Conservation (phyloP, 2,329 filamentous ascomycete species). For the Fusarium clavum region DNA sequence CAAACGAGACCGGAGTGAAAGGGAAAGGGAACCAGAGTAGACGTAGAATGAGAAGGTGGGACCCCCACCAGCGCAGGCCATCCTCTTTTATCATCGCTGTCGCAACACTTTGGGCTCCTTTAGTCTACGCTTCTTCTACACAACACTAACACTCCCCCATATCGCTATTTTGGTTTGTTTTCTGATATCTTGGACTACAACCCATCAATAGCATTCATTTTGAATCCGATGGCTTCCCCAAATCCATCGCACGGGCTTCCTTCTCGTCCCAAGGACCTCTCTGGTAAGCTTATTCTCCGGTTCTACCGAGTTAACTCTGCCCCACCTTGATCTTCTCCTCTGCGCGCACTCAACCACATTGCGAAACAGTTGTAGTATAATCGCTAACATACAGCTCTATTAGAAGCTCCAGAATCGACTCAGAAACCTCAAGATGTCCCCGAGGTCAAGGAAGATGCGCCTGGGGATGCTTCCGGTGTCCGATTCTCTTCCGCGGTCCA, state of each 20-base stretch:
- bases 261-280: conserved; percentile 33
- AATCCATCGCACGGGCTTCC: conserved; percentile 35
- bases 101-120: conserved; percentile 42
- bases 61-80: conserved; percentile 44
- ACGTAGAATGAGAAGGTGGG: conserved; percentile 21
- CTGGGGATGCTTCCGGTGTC: conserved; percentile 61
- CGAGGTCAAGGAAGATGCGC: conserved; percentile 12
- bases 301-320: conserved; percentile 42
- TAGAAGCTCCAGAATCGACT: conserved; percentile 25
- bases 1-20: conserved; percentile 21
- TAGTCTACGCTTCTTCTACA: conserved; percentile 36
- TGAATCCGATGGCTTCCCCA: conserved; percentile 38
- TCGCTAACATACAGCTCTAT: conserved; percentile 31
- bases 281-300: conserved; percentile 45
- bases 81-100: conserved; percentile 46
- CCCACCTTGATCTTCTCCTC: conserved; percentile 42
- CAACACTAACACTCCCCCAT: conserved; percentile 25
- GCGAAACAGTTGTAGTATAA: conserved; percentile 25
- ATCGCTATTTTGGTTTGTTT: conserved; percentile 29
- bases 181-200: conserved; percentile 22
- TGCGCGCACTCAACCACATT: conserved; percentile 17
- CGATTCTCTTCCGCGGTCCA: conserved; percentile 78
- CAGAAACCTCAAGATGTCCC: conserved; percentile 20
- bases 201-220: conserved; percentile 24
- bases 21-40: conserved; percentile 1